Base-by-base conservation (phyloP, 2,329 filamentous ascomycete species). In the Curvularia hawaiiensis region DNA sequence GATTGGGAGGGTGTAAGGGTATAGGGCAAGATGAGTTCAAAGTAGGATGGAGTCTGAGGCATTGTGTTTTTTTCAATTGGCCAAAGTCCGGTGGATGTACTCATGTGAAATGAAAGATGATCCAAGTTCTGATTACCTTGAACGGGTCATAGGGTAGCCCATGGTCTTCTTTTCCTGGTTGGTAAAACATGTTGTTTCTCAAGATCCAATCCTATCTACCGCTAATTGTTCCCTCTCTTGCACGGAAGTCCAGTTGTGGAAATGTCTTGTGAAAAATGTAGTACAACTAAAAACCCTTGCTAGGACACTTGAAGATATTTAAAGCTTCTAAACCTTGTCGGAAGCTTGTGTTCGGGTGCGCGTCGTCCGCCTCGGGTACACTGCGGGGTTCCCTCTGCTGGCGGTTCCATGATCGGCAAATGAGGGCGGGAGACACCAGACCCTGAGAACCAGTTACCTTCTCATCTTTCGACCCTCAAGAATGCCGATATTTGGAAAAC, bases 91-190 rank as follows among this genome's bases (percentile, higher is more conserved):
- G 35, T 38, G 35, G 6, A 38, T 16, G 35, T 16, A 3, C 18
- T 38, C 16, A 1, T 18, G 35, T 2, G 35, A 38, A 18, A 38
- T 9, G 22, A 33, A 14, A 9, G 5, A 8, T 35, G 10, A 20
- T 22, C 16, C 8, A 22, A 16, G 28, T 18, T 1, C 1, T 33
- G 50, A 59, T 50, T 64, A 81, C 80, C 74, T 85, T 85, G 77
- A 84, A 86, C 3, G 83, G 83, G 62, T 85, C 83, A 62, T 82
- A 75, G 0, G 82, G 81, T 0, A 85, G 75, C 11, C 79, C 78
- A 64, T 85, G 83, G 22, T 80, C 75, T 8, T 82, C 84, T 39
- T 79, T 78, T 38, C 82, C 82, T 2, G 83, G 82, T 65, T 82
- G 74, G 69, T 85, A 85, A 71, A 84, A 84, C 75, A 85, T 81